Base-by-base conservation (phyloP, 768 basidiomycete species). In the Trametes coccinea region DNA sequence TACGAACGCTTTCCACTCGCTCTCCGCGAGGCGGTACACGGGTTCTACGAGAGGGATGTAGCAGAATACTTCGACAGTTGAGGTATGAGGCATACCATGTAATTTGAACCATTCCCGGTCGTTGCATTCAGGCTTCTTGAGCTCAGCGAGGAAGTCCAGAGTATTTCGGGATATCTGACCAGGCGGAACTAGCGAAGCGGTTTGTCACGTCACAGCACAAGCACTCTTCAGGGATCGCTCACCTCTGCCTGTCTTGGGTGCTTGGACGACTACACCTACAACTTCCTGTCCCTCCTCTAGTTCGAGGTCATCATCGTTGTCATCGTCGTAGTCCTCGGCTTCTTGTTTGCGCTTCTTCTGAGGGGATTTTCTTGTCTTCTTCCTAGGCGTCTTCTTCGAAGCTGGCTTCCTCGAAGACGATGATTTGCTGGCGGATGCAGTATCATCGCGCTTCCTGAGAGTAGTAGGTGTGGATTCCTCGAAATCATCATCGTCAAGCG, bases 111-210 rank as follows among this genome's bases (percentile, higher is more conserved):
- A 92, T 75, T 88, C 82, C 3, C 93, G 82, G 71, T 97, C 90
- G 63, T 98, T 95, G 69, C 86, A 87, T 46, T 84, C 80, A 0
- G 92, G 89, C 60, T 91, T 84, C 69, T 81, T 81, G 43, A 97
- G 77, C 29, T 88, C 79, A 7, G 66, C 75, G 57, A 95, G 72
- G 71, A 97, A 97, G 68, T 92, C 76, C 39, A 98, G 73, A 3
- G 90, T 92, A 65, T 97, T 95, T 67, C 86, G 80, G 2, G 94
- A 95, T 69, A 97, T 84, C 72, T 86, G 85, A 9, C 94, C 95
- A 10, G 92, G 83, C 0, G 93, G 89, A 0, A 93, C 94, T 50
- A 29, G 33, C 31, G 37, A 52, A n/a, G 10, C 48, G 27, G 33
- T 16, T 41, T 2, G 1, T 9, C 27, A 27, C n/a, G 17, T 16